Evolutionary conservation across 1,139 yeast genomes (phyloP).

Genomic region (Blastobotrys ciferrii): DNA sequence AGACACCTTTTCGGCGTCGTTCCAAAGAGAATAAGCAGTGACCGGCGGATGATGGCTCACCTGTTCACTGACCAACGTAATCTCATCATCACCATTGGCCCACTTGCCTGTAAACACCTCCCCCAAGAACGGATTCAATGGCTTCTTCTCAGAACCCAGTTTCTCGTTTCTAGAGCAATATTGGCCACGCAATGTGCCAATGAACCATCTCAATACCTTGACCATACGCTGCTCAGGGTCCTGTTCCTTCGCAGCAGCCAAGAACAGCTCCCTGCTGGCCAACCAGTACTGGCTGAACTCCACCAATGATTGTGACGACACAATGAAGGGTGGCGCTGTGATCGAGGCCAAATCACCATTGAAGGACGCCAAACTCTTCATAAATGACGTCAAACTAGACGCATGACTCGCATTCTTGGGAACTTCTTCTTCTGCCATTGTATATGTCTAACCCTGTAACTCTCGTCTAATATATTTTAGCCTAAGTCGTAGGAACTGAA

Average conservation of each 20-base stretch:
- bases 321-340: conserved; percentile 97
- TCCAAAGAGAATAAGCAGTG: conserved; percentile 79
- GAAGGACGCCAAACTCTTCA: conserved; percentile 87
- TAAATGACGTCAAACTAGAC: conserved; percentile 44
- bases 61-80: conserved; percentile 79
- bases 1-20: conserved; percentile 63
- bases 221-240: conserved; percentile 60
- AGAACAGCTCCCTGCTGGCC: conserved; percentile 79
- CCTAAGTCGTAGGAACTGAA: no score
- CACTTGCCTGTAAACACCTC: conserved; percentile 89
- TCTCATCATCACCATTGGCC: conserved; percentile 54
- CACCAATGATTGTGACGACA: conserved; percentile 82
- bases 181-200: conserved; percentile 87
- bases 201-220: conserved; percentile 86
- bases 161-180: conserved; percentile 89
- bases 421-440: conserved; percentile 13
- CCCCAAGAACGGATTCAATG: conserved; percentile 90
- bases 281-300: conserved; percentile 86
- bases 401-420: conserved; percentile 21
- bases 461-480: not conserved
- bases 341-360: conserved; percentile 91
- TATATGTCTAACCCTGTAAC: no score
- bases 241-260: conserved; percentile 58
- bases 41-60: conserved; percentile 96
- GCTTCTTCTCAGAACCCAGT: conserved; percentile 92